Percentiles rank a stretch among this genome's conserved stretches.
phyloP scores from a whole-genome alignment of 768 basidiomycete species.

The Gloeostereum incarnatum region DNA sequence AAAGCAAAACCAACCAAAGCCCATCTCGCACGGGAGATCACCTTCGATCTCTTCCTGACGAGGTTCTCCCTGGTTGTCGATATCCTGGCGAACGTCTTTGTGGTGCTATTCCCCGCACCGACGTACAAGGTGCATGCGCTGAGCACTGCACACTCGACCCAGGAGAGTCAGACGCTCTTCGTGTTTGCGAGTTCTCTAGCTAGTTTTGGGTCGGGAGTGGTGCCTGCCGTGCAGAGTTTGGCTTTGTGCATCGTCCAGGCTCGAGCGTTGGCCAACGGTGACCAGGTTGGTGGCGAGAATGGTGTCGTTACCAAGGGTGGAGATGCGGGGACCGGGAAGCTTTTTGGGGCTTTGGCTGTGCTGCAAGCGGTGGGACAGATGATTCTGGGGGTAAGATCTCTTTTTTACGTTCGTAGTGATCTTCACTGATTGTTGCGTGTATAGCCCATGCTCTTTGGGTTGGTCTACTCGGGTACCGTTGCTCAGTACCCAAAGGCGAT shows the following conservation, averaged over 20 bases:
- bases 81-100: slow-evolving; percentile 50
- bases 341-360: slow-evolving; percentile 68
- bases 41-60: slow-evolving; percentile 59
- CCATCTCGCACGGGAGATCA: slow-evolving; percentile 53
- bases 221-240: slow-evolving; percentile 65
- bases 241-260: slow-evolving; percentile 54
- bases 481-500: slow-evolving; percentile 62
- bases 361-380: slow-evolving; percentile 62
- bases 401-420: slow-evolving; percentile 3
- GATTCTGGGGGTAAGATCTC: slow-evolving; percentile 37
- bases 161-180: slow-evolving; percentile 41
- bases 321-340: slow-evolving; percentile 33
- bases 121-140: slow-evolving; percentile 18
- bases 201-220: slow-evolving; percentile 55
- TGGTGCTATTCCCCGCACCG: slow-evolving; percentile 44
- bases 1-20: slow-evolving; percentile 40
- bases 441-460: slow-evolving; percentile 63
- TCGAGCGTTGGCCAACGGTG: slow-evolving; percentile 22
- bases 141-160: neutral
- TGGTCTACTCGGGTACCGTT: slow-evolving; percentile 64
- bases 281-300: slow-evolving; percentile 9
- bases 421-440: neutral
- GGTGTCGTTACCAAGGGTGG: slow-evolving; percentile 11
- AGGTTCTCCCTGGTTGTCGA: slow-evolving; percentile 59
- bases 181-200: slow-evolving; percentile 49